Conservation (phyloP, 495 filamentous ascomycete species). For the Chlorociboria aeruginascens region DNA sequence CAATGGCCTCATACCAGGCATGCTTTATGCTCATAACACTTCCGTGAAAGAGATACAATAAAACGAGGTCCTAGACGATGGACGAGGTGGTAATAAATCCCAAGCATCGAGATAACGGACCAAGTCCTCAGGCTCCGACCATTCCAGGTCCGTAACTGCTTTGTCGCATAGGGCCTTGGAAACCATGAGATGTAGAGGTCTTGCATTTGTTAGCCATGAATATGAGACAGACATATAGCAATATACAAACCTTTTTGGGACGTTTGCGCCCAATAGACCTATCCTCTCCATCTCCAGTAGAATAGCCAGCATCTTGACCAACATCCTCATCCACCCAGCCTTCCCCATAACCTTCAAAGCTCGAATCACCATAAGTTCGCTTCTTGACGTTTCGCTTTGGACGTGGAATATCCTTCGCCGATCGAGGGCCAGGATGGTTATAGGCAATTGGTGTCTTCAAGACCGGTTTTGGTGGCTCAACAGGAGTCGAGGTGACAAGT, state of each 20-base stretch:
- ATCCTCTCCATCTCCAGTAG: slow-evolving; percentile 39
- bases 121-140: slow-evolving; percentile 22
- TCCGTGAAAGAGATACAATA: too few species aligned
- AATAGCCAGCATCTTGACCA: slow-evolving; percentile 32
- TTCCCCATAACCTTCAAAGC: slow-evolving; percentile 46
- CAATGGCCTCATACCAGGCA: neutral
- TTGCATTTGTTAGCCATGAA: slow-evolving; percentile 9
- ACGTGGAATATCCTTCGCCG: slow-evolving; percentile 20
- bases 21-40: too few species aligned
- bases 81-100: too few species aligned
- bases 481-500: slow-evolving; percentile 18
- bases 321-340: slow-evolving; percentile 38
- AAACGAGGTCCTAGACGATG: too few species aligned
- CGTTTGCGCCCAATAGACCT: slow-evolving; percentile 34
- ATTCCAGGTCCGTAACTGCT: slow-evolving; percentile 29
- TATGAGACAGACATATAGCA: neutral
- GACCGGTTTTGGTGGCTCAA: slow-evolving; percentile 19
- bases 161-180: slow-evolving; percentile 20
- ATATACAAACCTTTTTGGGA: slow-evolving; percentile 39
- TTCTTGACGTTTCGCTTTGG: slow-evolving; percentile 36
- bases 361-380: slow-evolving; percentile 40
- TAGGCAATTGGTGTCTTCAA: slow-evolving; percentile 7
- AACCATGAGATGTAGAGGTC: slow-evolving; percentile 8
- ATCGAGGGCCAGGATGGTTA: slow-evolving; percentile 12
- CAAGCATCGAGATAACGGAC: too few species aligned